Base-by-base conservation (phyloP, 495 filamentous ascomycete species). In the Amniculicola lignicola region DNA sequence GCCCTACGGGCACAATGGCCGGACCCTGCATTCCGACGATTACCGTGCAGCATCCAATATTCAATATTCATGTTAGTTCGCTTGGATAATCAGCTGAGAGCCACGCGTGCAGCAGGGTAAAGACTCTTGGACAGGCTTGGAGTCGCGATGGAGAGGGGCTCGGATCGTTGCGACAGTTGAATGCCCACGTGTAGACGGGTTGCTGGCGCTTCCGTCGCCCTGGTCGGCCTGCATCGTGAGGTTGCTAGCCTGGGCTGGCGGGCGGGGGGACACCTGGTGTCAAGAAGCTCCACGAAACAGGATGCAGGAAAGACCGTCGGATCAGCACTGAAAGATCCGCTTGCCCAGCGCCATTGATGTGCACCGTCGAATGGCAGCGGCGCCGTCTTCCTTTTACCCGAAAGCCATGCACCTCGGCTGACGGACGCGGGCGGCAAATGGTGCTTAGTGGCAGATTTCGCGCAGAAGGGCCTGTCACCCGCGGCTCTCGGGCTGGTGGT, bases 331-430 rank as follows among this genome's bases (percentile, higher is more conserved):
- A 14, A 4, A 16, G n/a, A 14, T 38, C 22, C 44, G 19, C 40
- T n/a, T 1, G 21, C 51, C 19, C 27, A 46, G 41, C 54, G 47
- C 54, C 44, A 16, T 9, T 19, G 28, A 45, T 21, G 27, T 11
- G 24, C 5, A 43, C 33, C 4, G 31, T 16, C 57, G 43, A 60
- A 60, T 60, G 7, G 44, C 35, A 42, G 19, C 24, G 23, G 25
- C 1, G 3, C 12, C 25, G 36, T 21, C 50, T 36, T 54, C 57
- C 57, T 18, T 60, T 60, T 60, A 60, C 49, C 57, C 57, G 57
- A 54, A 23, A 19, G 6, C 18, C 16, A 22, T 11, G 28, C 33
- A 16, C 18, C 39, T 41, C 3, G 27, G 37, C 25, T 22, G 24
- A 37, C 21, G 54, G 42, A 45, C 45, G 55, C 55, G 47, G 33